phyloP scores from a whole-genome alignment of 2,329 filamentous ascomycete genomes.

The Lizonia empirigonia region DNA sequence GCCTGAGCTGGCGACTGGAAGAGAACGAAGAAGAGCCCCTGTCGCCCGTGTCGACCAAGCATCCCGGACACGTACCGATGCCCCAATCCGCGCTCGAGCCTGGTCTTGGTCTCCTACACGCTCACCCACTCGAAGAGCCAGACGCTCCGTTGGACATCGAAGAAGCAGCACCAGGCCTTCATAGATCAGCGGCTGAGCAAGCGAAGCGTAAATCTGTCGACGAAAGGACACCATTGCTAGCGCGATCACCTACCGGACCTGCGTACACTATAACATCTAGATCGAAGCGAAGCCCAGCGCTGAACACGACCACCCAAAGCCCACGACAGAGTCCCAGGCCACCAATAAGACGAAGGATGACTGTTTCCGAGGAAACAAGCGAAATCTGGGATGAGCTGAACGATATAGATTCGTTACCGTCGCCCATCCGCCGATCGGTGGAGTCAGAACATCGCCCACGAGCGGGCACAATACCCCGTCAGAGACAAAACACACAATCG shows the following conservation, averaged over 20 bases:
- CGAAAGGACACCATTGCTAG: slow-evolving; percentile 47
- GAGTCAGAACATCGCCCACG: slow-evolving; percentile 40
- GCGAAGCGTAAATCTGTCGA: slow-evolving; percentile 34
- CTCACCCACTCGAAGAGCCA: slow-evolving; percentile 63
- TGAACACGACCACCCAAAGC: slow-evolving; percentile 26
- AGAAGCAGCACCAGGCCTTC: slow-evolving; percentile 34
- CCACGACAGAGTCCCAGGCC: slow-evolving; percentile 34
- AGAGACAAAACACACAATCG: slow-evolving; percentile 37
- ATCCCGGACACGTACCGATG: slow-evolving; percentile 47
- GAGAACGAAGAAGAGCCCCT: slow-evolving; percentile 68
- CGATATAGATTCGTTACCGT: slow-evolving; percentile 56
- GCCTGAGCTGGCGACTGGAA: slow-evolving; percentile 90
- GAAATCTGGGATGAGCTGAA: slow-evolving; percentile 91
- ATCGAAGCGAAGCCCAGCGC: slow-evolving; percentile 34
- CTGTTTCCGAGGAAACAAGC: slow-evolving; percentile 69
- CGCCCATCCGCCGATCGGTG: slow-evolving; percentile 37
- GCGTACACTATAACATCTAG: slow-evolving; percentile 27
- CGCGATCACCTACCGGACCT: slow-evolving; percentile 43
- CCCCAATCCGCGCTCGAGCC: slow-evolving; percentile 75
- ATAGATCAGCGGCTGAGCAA: slow-evolving; percentile 35
- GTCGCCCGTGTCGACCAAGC: slow-evolving; percentile 47
- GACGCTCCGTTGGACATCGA: slow-evolving; percentile 38
- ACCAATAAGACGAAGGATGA: slow-evolving; percentile 46
- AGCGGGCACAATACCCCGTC: slow-evolving; percentile 41
- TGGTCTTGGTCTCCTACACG: slow-evolving; percentile 79